phyloP scores from a whole-genome alignment of 1,284 basidiomycete species.

The Microbotryum scabiosae region DNA sequence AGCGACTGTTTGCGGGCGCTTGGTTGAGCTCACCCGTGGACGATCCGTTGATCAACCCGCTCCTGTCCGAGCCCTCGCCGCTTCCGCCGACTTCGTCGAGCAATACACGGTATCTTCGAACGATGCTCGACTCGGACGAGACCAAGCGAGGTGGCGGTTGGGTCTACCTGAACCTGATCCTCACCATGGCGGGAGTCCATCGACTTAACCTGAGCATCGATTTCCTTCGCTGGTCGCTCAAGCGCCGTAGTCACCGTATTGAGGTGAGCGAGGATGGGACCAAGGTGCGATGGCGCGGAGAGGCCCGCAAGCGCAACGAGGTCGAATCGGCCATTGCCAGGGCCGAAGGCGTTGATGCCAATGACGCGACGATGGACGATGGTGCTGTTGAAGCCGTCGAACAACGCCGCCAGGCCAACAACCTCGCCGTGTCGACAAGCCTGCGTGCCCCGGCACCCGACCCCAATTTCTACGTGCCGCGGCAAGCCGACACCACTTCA shows the following conservation, averaged over 20 bases:
- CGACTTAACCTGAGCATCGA: conserved; percentile 18
- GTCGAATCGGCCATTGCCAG: too few species aligned
- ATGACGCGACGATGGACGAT: too few species aligned
- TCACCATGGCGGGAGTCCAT: conserved; percentile 20
- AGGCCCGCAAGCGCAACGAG: too few species aligned
- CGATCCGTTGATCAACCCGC: conserved; percentile 4
- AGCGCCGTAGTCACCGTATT: conserved; percentile 8
- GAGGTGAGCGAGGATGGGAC: conserved; percentile 17
- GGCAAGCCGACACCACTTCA: too few species aligned
- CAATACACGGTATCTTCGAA: conserved; percentile 24
- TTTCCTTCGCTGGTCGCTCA: conserved; percentile 11
- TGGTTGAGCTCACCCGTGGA: background rate
- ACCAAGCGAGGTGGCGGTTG: conserved; percentile 9
- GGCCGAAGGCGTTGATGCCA: too few species aligned
- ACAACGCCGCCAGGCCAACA: too few species aligned
- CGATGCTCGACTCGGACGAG: conserved; percentile 14
- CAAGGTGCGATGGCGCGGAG: conserved; percentile 17
- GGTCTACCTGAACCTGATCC: conserved; percentile 25
- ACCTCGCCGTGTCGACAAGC: too few species aligned
- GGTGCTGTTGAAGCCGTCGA: too few species aligned
- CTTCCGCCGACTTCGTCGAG: conserved; percentile 16
- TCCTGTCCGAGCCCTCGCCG: conserved; percentile 12
- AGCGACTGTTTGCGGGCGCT: conserved; percentile 17
- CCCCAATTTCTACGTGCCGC: too few species aligned
- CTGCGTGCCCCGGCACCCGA: too few species aligned